Evolutionary conservation across 139 green algal species (phyloP).

Genomic region (Gonium pectorale): DNA sequence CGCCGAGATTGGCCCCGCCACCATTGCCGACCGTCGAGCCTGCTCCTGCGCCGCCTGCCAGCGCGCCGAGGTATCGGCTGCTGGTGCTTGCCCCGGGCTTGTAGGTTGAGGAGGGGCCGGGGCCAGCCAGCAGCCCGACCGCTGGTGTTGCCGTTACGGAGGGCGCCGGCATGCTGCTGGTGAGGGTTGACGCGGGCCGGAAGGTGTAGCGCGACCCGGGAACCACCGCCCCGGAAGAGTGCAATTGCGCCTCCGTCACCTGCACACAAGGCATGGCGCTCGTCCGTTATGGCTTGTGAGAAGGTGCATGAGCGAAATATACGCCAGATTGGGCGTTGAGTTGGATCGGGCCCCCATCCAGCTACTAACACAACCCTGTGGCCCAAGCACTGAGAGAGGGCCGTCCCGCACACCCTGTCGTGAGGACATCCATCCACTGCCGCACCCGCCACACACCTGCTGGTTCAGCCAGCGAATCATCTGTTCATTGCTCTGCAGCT

Average conservation of each 20-base stretch:
- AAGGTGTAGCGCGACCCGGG: conserved; percentile 67
- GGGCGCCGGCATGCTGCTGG: not conserved
- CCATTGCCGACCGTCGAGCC: no score
- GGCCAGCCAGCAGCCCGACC: conserved; percentile 25
- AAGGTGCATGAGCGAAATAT: no score
- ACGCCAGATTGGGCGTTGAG: no score
- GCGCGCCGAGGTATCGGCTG: not conserved
- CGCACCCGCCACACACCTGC: conserved; percentile 65
- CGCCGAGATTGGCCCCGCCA: no score
- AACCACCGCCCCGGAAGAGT: conserved; percentile 40
- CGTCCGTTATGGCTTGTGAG: no score
- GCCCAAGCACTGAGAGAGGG: no score
- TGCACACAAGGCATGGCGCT: no score
- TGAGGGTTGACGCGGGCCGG: conserved; percentile 35
- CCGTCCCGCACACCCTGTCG: no score
- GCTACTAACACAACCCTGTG: no score
- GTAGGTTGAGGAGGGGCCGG: conserved; percentile 1
- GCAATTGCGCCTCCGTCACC: conserved; percentile 83
- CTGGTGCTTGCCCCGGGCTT: not conserved
- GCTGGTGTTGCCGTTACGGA: conserved; percentile 21
- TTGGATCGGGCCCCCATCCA: no score
- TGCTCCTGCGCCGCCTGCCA: not conserved
- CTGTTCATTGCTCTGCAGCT: conserved; percentile 90
- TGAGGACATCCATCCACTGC: no score
- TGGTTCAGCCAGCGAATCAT: conserved; percentile 97